Base-by-base conservation (phyloP, 2,329 filamentous ascomycete genomes). In the Talaromyces sp. region DNA sequence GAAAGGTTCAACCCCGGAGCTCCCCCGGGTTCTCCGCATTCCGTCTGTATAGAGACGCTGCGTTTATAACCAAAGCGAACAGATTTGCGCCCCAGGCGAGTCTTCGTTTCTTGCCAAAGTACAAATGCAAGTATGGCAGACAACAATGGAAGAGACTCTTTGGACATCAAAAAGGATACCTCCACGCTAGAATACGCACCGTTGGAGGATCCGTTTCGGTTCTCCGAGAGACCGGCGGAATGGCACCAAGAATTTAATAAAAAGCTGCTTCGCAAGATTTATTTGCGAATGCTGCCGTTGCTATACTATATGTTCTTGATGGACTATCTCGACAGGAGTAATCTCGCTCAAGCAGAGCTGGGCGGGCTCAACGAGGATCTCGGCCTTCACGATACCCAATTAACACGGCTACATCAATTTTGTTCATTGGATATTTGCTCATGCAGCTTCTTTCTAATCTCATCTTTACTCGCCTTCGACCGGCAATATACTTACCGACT, bases 301-400 rank as follows among this genome's bases (percentile, higher is more conserved):
- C 50, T 64, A 31, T 57, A 59, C 46, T 43, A 48, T 26, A 60
- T 64, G 43, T 64, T 61, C 53, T 50, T 64, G 17, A 57, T 62
- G 32, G 59, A 62, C 9, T 63, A 62, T 43, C 54, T 65, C 38
- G 63, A 65, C 27, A 54, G 61, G 60, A 56, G 88, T 91, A 93
- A 92, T 71, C 90, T 92, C 67, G 87, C 86, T 72, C 92, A 92
- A 74, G 90, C 89, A 35, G 83, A 82, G 51, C 80, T 89, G 50
- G 90, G 90, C 63, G 79, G 80, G 11, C 70, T 83, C 9, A 77
- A 75, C 1, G 67, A 70, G 32, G 79, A 82, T 21, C 71, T 83
- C 2, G 61, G 74, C 8, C 72, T 83, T 0, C 62, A 64, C 2
- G 69, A 71, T 38, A 74, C 78, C 62, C 70, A 80, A 60, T 81